A percentile compares a stretch with the other conserved stretches of the same genome.
phyloP scores from a whole-genome alignment of 2,329 filamentous ascomycete species.

The Paraphaeosphaeria minitans region DNA sequence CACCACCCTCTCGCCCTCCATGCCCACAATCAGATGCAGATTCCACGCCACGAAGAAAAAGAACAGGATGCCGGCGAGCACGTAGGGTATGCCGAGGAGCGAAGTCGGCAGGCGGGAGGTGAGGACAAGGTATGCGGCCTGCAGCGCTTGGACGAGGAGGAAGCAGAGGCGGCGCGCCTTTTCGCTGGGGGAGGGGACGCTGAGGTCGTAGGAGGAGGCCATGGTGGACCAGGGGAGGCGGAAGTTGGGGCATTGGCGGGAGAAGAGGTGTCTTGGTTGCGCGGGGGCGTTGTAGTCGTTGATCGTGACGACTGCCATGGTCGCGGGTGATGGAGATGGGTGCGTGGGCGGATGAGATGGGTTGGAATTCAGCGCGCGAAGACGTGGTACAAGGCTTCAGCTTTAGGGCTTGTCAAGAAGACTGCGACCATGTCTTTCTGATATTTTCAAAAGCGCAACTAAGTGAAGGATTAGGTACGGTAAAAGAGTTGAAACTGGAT shows the following conservation, averaged over 20 bases:
- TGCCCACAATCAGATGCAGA: slow-evolving; percentile 20
- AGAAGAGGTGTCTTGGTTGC: not conserved
- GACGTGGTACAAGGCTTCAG: not conserved
- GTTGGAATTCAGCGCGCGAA: too few species aligned
- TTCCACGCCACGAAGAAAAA: slow-evolving; percentile 24
- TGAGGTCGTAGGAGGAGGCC: slow-evolving; percentile 17
- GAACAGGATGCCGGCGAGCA: slow-evolving; percentile 15
- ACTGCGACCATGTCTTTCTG: too few species aligned
- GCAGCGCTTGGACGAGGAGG: slow-evolving; percentile 14
- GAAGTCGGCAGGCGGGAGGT: not conserved
- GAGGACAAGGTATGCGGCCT: slow-evolving; percentile 9
- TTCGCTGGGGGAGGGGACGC: slow-evolving; percentile 3
- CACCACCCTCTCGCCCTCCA: slow-evolving; percentile 15
- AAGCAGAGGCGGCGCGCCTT: slow-evolving; percentile 18
- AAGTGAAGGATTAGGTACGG: too few species aligned
- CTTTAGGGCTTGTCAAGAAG: too few species aligned
- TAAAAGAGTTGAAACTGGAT: too few species aligned
- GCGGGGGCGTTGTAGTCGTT: slow-evolving; percentile 10
- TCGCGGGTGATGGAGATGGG: not conserved
- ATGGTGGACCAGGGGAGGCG: slow-evolving; percentile 18
- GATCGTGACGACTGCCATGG: slow-evolving; percentile 23
- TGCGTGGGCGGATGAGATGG: too few species aligned
- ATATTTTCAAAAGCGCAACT: too few species aligned
- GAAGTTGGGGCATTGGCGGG: slow-evolving; percentile 20
- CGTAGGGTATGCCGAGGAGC: not conserved